Conservation (phyloP, 192 early-diverging fungal species). For the Coemansia sp. region DNA sequence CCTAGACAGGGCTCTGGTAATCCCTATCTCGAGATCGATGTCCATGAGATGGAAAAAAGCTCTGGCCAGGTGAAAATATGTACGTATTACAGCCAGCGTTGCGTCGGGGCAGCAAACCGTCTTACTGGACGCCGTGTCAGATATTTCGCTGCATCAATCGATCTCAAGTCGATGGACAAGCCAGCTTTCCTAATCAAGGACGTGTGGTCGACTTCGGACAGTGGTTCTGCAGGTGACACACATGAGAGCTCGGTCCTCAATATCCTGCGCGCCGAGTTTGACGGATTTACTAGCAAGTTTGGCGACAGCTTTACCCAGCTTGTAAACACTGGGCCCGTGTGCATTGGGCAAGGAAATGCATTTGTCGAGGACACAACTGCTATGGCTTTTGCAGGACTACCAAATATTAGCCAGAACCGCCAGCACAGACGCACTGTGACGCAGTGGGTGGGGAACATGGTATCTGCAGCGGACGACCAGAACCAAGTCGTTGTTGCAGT, state of each 20-base stretch:
- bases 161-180: neutral
- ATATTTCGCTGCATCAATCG: constrained; percentile 11
- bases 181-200: constrained; percentile 21
- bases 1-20: too few relatives aligned
- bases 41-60: neutral
- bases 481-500: neutral
- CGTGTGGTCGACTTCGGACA: constrained; percentile 16
- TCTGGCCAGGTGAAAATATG: neutral
- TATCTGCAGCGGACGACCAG: neutral
- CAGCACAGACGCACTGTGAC: neutral
- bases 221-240: constrained; percentile 7
- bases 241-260: neutral
- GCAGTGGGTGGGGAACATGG: neutral
- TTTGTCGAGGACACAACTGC: neutral
- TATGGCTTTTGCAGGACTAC: neutral
- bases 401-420: neutral
- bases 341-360: neutral
- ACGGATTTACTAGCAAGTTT: neutral
- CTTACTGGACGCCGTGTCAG: constrained; percentile 8
- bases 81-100: neutral
- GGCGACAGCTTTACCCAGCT: neutral
- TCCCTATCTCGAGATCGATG: neutral
- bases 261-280: neutral
- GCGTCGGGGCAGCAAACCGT: neutral
- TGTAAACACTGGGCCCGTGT: neutral